Evolutionary conservation across 371 early-diverging fungal genomes (phyloP).

Genomic region (Mortierella polycephala): DNA sequence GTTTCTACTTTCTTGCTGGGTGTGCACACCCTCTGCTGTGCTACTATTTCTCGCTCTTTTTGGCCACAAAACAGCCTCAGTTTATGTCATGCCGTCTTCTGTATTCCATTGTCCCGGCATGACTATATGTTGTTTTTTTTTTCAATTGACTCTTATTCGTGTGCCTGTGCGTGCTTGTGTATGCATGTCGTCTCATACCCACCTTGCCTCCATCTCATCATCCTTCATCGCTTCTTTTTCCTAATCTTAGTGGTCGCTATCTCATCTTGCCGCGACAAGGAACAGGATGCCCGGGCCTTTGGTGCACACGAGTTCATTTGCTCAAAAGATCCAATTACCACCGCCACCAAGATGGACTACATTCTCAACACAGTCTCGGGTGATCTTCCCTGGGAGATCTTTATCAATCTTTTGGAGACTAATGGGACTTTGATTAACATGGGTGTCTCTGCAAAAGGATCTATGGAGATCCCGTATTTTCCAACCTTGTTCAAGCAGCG

Average conservation of each 20-base stretch:
- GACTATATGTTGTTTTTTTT: too few species aligned
- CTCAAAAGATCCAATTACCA: conserved; percentile 54
- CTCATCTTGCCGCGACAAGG: conserved; percentile 58
- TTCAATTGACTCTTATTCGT: too few species aligned
- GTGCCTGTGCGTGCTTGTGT: too few species aligned
- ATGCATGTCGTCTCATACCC: too few species aligned
- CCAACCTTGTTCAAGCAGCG: conserved; percentile 53
- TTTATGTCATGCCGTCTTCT: too few species aligned
- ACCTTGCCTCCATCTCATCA: too few species aligned
- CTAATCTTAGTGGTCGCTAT: conserved; percentile 38
- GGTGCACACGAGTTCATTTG: conserved; percentile 71
- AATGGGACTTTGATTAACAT: conserved; percentile 64
- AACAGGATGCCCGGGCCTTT: conserved; percentile 70
- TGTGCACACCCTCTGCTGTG: too few species aligned
- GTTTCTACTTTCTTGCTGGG: too few species aligned
- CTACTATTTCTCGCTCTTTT: too few species aligned
- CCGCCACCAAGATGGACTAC: conserved; percentile 58
- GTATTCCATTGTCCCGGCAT: too few species aligned
- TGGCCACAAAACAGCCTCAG: too few species aligned
- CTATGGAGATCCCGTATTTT: conserved; percentile 38
- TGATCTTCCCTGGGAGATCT: conserved; percentile 59
- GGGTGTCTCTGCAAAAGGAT: conserved; percentile 59
- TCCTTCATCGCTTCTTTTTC: too few species aligned
- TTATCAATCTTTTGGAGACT: conserved; percentile 51
- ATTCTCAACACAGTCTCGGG: conserved; percentile 62